These are phyloP conservation scores for Mytilinidion resinicola DNA, from an alignment of 495 filamentous ascomycete genomes.

Conservation along the genomic window DNA sequence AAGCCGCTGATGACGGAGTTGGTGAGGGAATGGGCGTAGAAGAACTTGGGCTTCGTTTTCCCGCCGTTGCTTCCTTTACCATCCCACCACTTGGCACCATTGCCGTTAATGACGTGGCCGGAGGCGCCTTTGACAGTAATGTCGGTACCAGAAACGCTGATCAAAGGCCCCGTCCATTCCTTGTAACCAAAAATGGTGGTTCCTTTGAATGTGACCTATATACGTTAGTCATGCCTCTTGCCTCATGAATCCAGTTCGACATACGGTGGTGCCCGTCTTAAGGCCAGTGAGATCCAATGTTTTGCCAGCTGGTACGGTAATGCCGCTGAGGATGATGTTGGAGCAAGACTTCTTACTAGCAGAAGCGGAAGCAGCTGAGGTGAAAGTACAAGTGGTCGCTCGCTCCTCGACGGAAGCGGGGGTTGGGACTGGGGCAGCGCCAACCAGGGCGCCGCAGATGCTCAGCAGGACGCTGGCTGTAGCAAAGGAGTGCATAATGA, in stretches of 20 bases:
- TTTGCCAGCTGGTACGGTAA: conserved; percentile 43
- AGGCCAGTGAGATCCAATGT: conserved; percentile 46
- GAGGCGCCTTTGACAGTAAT: conserved; percentile 44
- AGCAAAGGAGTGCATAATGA: too few species aligned
- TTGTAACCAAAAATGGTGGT: conserved; percentile 46
- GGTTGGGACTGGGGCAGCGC: conserved; percentile 3
- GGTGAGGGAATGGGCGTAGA: conserved; percentile 42
- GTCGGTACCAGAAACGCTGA: conserved; percentile 44
- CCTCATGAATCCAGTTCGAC: not conserved
- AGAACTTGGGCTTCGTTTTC: conserved; percentile 51
- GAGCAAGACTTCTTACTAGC: conserved; percentile 41
- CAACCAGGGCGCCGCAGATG: not conserved
- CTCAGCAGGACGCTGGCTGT: too few species aligned
- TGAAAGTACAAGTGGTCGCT: conserved; percentile 39
- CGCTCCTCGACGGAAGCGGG: conserved; percentile 4
- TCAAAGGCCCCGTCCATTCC: conserved; percentile 47
- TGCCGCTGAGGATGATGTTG: conserved; percentile 40
- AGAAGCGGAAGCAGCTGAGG: conserved; percentile 36
- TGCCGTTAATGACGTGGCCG: conserved; percentile 42
- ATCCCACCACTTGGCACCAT: conserved; percentile 49
- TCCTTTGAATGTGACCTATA: conserved; percentile 45
- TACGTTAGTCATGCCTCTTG: conserved; percentile 1
- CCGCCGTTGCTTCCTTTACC: conserved; percentile 47
- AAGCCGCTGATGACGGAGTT: conserved; percentile 38
- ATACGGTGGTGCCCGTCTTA: conserved; percentile 41